A percentile compares a stretch with the other conserved stretches of the same genome.
phyloP scores from a whole-genome alignment of 228 moss, liverwort and hornwort species.

The Sphagnum magellanicum region DNA sequence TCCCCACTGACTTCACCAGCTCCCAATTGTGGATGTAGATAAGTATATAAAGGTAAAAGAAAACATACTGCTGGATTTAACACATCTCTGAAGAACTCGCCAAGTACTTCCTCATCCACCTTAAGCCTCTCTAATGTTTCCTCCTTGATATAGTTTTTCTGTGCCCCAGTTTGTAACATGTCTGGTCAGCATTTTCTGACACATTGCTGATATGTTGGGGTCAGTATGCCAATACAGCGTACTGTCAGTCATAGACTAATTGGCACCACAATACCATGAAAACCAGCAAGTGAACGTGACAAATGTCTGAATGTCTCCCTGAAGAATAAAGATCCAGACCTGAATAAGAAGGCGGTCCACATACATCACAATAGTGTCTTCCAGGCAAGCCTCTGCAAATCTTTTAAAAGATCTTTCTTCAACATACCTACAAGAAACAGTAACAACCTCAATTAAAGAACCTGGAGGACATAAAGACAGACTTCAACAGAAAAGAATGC shows the following conservation, averaged over 20 bases:
- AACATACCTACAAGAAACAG: conserved; percentile 38
- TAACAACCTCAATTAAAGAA: not conserved
- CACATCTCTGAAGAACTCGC: conserved; percentile 89
- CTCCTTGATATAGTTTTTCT: conserved; percentile 97
- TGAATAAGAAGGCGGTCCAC: conserved; percentile 93
- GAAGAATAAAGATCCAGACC: conserved; percentile 19
- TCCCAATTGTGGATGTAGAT: no score
- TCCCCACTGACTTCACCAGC: no score
- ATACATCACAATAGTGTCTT: conserved; percentile 90
- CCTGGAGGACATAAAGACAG: no score
- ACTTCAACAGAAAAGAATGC: no score
- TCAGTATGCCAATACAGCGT: no score
- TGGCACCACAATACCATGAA: no score
- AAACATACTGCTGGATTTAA: conserved; percentile 80
- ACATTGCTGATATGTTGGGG: no score
- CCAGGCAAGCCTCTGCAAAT: conserved; percentile 97
- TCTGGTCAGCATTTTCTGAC: no score
- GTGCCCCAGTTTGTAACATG: not conserved
- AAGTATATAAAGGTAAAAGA: not conserved
- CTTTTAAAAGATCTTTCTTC: conserved; percentile 93
- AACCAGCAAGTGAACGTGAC: no score
- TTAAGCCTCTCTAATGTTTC: conserved; percentile 96
- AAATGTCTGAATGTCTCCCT: no score
- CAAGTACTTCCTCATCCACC: conserved; percentile 94
- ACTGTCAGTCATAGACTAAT: no score